Base-by-base conservation (phyloP, 495 filamentous ascomycete genomes). In the Aspergillus sclerotiicarbonarius region DNA sequence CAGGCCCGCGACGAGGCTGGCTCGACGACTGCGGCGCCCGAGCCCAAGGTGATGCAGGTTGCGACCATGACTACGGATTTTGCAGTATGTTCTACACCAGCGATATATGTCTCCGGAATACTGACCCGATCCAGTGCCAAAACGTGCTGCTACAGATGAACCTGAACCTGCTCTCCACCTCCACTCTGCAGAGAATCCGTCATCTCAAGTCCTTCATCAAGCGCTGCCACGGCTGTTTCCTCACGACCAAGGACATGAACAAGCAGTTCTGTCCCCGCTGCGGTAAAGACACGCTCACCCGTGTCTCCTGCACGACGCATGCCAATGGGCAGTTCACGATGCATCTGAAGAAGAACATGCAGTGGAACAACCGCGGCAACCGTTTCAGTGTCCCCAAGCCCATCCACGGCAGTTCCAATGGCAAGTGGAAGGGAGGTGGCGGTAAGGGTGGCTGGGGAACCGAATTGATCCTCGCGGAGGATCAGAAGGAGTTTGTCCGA, bases 221-320 rank as follows among this genome's bases (percentile, higher is more conserved):
- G 52, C 87, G 94, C 44, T 99, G 94, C 76, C 92, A 99, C 72
- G 93, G 85, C 53, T 99, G 94, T 76, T 98, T 96, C 78, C 76
- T 84, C 47, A 85, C 90, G 15, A 90, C 87, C 62, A 91, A 90
- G 65, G 86, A 96, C 61, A 92, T 89, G 84, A 76, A 71, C 57
- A 90, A 92, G 77, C 91, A 97, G 67, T 98, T 98, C 80, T 98
- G 94, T 69, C 87, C 90, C 12, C 83, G 87, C 6, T 98, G 94
- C 68, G 94, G 94, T 6, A 89, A 92, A 51, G 80, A 90, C 8
- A 92, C 93, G 0, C 80, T 98, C 29, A 92, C 89, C 6, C 86
- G 94, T 50, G 90, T 92, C 1, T 85, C 87, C 0, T 97, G 93
- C 81, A 87, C 86, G 10, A 96, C 91, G 13, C 86, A 91, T 66